Evolutionary conservation across 768 basidiomycete species (phyloP).

Genomic region (Phaeotremella skinneri): DNA sequence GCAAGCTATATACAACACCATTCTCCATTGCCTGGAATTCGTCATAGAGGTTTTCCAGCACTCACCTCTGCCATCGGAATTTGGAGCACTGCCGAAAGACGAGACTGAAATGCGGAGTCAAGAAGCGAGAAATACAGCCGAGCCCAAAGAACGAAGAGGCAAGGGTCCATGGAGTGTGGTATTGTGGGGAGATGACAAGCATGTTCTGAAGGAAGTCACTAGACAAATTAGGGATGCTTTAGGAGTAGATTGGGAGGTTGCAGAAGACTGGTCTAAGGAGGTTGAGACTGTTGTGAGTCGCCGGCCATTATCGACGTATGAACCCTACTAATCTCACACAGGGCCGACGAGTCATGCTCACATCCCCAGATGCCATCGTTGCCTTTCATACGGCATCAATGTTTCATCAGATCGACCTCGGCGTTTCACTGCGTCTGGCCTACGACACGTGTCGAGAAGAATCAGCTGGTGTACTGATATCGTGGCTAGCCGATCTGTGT

Average conservation of each 20-base stretch:
- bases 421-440: constrained; percentile 80
- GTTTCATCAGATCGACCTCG: constrained; percentile 83
- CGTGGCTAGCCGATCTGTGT: constrained; percentile 43
- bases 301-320: not conserved
- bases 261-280: constrained; percentile 35
- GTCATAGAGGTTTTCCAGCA: constrained; percentile 76
- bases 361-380: constrained; percentile 57
- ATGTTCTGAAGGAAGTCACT: constrained; percentile 84
- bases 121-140: constrained; percentile 15
- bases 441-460: constrained; percentile 88
- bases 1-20: constrained; percentile 65
- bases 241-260: constrained; percentile 31
- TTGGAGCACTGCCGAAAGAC: constrained; percentile 43
- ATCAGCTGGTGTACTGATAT: constrained; percentile 71
- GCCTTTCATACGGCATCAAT: constrained; percentile 75
- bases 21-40: constrained; percentile 77
- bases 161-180: constrained; percentile 56
- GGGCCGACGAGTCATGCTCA: constrained; percentile 81
- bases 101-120: constrained; percentile 52
- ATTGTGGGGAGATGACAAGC: constrained; percentile 97
- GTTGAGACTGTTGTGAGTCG: constrained; percentile 39
- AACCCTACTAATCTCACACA: constrained; percentile 8
- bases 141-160: constrained; percentile 18
- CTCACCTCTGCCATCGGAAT: constrained; percentile 66
- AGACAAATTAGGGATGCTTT: constrained; percentile 46